A percentile compares a stretch with the other conserved stretches of the same genome.
Evolutionary conservation across 2,329 filamentous ascomycete species (phyloP).

Genomic region (Allantophomopsis cytisporea): DNA sequence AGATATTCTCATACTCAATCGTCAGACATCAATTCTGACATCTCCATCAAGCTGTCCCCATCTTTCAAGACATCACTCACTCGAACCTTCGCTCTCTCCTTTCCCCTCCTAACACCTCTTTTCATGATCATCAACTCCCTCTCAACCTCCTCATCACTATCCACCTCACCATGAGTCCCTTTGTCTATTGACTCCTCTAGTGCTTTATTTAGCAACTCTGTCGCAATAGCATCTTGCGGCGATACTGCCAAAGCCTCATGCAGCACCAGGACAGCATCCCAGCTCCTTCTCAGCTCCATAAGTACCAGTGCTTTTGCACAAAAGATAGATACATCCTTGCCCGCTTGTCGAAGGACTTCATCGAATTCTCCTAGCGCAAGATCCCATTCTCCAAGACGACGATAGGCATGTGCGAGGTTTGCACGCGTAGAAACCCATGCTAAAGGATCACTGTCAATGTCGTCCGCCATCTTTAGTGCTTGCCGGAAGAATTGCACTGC

Average conservation of each 20-base stretch:
- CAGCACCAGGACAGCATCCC: slow-evolving; percentile 67
- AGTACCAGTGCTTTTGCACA: slow-evolving; percentile 73
- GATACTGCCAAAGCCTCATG: slow-evolving; percentile 74
- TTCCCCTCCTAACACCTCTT: too few relatives aligned
- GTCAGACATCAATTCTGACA: too few relatives aligned
- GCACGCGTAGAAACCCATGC: slow-evolving; percentile 76
- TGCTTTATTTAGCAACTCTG: slow-evolving; percentile 62
- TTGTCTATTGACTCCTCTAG: slow-evolving; percentile 44
- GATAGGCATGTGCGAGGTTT: slow-evolving; percentile 80
- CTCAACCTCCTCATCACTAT: slow-evolving; percentile 41
- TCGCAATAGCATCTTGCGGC: slow-evolving; percentile 70
- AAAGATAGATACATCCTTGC: slow-evolving; percentile 68
- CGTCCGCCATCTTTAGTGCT: slow-evolving; percentile 63
- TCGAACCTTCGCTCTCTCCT: too few relatives aligned
- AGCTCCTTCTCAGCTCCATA: slow-evolving; percentile 60
- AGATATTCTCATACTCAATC: too few relatives aligned
- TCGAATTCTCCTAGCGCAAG: slow-evolving; percentile 74
- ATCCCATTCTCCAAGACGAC: slow-evolving; percentile 54
- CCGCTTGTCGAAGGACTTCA: slow-evolving; percentile 70
- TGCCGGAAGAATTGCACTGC: slow-evolving; percentile 67
- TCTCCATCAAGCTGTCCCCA: too few relatives aligned
- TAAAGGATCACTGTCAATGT: slow-evolving; percentile 69
- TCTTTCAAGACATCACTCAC: too few relatives aligned
- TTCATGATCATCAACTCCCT: slow-evolving; percentile 23
- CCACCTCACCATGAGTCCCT: slow-evolving; percentile 13